A percentile compares a stretch with the other conserved stretches of the same genome.
Conservation (phyloP, 371 early-diverging fungal genomes). For the Paraphysoderma sedebokerense region DNA sequence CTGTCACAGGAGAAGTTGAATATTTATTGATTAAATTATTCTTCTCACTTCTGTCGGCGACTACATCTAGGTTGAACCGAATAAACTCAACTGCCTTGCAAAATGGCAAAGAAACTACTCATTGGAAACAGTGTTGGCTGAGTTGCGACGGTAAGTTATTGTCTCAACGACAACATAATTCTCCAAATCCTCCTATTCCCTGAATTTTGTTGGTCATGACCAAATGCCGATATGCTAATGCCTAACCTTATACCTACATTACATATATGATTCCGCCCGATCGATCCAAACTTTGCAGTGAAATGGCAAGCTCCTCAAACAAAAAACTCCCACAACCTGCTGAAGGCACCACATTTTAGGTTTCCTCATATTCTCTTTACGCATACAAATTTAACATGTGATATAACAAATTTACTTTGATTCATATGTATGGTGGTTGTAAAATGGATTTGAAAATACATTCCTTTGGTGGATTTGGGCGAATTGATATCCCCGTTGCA, state of each 20-base stretch:
- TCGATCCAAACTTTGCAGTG: no score
- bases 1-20: neutral
- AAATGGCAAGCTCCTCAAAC: slow-evolving; percentile 67
- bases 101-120: slow-evolving; percentile 63
- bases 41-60: neutral
- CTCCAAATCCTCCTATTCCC: neutral
- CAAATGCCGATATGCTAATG: no score
- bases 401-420: no score
- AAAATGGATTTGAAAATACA: no score
- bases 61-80: slow-evolving; percentile 37
- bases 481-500: no score
- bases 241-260: no score
- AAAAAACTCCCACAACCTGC: slow-evolving; percentile 75
- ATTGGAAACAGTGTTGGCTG: slow-evolving; percentile 68
- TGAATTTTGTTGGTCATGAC: neutral
- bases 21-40: slow-evolving; percentile 3
- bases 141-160: slow-evolving; percentile 51
- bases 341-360: slow-evolving; percentile 47
- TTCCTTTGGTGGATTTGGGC: no score
- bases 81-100: slow-evolving; percentile 47
- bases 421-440: no score
- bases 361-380: neutral
- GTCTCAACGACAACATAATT: neutral
- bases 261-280: no score
- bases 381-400: neutral